Percentiles rank a stretch among this genome's conserved stretches.
phyloP scores from a whole-genome alignment of 2,329 filamentous ascomycete species.

The Sarocladiaceae sp. region DNA sequence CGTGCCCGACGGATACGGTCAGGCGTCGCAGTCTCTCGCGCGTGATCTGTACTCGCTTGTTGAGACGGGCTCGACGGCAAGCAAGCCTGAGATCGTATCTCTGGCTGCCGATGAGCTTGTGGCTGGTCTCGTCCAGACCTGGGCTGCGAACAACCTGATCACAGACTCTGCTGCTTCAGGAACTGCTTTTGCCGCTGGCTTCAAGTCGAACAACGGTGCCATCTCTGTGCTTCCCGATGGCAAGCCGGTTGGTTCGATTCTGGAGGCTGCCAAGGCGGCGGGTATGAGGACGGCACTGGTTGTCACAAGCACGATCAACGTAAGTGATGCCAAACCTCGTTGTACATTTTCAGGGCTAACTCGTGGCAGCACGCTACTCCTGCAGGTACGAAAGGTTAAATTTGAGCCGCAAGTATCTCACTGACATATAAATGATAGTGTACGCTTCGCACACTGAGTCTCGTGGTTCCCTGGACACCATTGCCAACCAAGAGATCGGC shows the following conservation, averaged over 20 bases:
- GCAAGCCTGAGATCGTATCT: conserved; percentile 12
- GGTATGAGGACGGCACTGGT: conserved; percentile 18
- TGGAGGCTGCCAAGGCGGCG: conserved; percentile 17
- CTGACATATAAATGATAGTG: too few species aligned
- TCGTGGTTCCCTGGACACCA: conserved; percentile 18
- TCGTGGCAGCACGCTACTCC: conserved; percentile 16
- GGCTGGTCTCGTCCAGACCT: conserved; percentile 15
- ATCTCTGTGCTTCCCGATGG: conserved; percentile 17
- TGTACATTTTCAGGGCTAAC: neutral
- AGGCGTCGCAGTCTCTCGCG: conserved; percentile 23
- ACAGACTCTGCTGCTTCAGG: conserved; percentile 20
- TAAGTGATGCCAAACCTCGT: neutral
- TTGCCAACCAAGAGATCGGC: conserved; percentile 19
- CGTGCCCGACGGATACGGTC: conserved; percentile 21
- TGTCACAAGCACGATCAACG: conserved; percentile 19
- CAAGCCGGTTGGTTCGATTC: conserved; percentile 16
- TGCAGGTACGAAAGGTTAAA: conserved; percentile 11
- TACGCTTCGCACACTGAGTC: conserved; percentile 16
- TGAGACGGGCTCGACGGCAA: conserved; percentile 12
- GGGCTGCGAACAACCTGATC: conserved; percentile 16
- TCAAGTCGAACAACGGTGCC: conserved; percentile 19
- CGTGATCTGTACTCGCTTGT: conserved; percentile 16
- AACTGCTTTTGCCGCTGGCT: conserved; percentile 17
- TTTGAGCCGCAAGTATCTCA: neutral
- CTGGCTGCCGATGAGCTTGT: conserved; percentile 17